These are phyloP conservation scores for Dictyostelium capitatum DNA, from an alignment of 78 protist genomes.

Conservation along the genomic window DNA sequence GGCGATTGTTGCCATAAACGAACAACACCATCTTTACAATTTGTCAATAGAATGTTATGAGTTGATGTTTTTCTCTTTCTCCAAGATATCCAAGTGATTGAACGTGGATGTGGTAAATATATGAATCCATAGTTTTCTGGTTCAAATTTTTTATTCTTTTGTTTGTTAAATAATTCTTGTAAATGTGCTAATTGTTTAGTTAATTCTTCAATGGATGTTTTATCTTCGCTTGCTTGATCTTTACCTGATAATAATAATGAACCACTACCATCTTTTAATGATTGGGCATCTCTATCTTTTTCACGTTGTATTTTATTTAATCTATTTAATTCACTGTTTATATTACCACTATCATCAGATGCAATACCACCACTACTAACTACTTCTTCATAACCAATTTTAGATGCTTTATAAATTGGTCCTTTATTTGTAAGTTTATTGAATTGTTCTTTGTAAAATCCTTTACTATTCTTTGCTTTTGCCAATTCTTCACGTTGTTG, in stretches of 20 bases:
- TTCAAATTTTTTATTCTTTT: conserved; percentile 30
- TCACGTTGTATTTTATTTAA: background rate
- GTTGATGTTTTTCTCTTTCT: conserved; percentile 32
- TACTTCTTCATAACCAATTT: background rate
- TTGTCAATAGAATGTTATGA: conserved; percentile 54
- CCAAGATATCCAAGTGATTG: conserved; percentile 76
- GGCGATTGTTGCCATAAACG: conserved; percentile 75
- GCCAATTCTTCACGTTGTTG: conserved; percentile 20
- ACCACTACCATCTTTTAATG: background rate
- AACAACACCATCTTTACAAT: conserved; percentile 67
- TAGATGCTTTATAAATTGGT: conserved; percentile 10
- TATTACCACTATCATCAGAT: background rate
- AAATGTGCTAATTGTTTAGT: background rate
- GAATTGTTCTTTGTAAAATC: conserved; percentile 44
- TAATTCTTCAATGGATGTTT: conserved; percentile 1
- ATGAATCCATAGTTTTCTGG: conserved; percentile 60
- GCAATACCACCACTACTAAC: conserved; percentile 2
- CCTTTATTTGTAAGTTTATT: conserved; percentile 36
- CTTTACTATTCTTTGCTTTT: conserved; percentile 5
- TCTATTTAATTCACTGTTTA: background rate
- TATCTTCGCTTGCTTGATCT: background rate
- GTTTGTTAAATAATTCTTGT: background rate
- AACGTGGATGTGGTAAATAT: conserved; percentile 73
- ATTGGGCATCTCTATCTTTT: background rate
- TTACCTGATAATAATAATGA: background rate